A percentile compares a stretch with the other conserved stretches of the same genome.
Evolutionary conservation across 2,329 filamentous ascomycete genomes (phyloP).

Genomic region (Fusarium solani-melongenae): DNA sequence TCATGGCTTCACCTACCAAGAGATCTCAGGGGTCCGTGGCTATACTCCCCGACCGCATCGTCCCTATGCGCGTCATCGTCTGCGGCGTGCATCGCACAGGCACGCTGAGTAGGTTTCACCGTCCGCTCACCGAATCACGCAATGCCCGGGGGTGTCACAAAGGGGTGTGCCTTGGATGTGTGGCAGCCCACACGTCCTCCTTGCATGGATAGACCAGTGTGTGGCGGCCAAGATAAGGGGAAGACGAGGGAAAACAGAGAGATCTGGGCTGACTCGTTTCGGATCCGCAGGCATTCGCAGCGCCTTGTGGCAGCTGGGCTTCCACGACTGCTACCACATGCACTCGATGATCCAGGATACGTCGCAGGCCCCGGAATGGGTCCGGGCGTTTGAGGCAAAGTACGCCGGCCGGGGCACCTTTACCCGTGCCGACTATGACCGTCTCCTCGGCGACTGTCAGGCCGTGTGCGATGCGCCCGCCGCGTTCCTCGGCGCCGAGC

Average conservation of each 20-base stretch:
- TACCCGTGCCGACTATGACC: conserved; percentile 57
- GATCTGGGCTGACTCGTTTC: conserved; percentile 14
- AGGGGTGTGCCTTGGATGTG: background rate
- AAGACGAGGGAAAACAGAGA: background rate
- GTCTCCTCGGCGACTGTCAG: conserved; percentile 58
- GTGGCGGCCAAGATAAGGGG: conserved; percentile 2
- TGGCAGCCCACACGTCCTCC: background rate
- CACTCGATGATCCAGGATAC: conserved; percentile 44
- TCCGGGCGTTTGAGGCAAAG: conserved; percentile 48
- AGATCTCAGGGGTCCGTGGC: conserved; percentile 15
- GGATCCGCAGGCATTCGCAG: conserved; percentile 46
- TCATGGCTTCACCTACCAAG: conserved; percentile 23
- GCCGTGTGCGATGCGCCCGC: conserved; percentile 67
- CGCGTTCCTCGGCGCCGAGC: conserved; percentile 58
- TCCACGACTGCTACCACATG: conserved; percentile 53
- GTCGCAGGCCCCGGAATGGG: conserved; percentile 44
- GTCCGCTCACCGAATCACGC: conserved; percentile 6
- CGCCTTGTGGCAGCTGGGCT: conserved; percentile 50
- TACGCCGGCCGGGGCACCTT: conserved; percentile 46
- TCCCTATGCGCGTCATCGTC: conserved; percentile 55
- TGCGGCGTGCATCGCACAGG: conserved; percentile 53
- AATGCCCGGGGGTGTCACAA: background rate
- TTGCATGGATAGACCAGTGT: background rate
- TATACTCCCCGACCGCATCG: conserved; percentile 43
- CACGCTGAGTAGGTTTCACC: conserved; percentile 48